Evolutionary conservation across 2,329 filamentous ascomycete genomes (phyloP), one percentile per base, ranked within the genome.

Genomic region (Xylariaceae sp.): DNA sequence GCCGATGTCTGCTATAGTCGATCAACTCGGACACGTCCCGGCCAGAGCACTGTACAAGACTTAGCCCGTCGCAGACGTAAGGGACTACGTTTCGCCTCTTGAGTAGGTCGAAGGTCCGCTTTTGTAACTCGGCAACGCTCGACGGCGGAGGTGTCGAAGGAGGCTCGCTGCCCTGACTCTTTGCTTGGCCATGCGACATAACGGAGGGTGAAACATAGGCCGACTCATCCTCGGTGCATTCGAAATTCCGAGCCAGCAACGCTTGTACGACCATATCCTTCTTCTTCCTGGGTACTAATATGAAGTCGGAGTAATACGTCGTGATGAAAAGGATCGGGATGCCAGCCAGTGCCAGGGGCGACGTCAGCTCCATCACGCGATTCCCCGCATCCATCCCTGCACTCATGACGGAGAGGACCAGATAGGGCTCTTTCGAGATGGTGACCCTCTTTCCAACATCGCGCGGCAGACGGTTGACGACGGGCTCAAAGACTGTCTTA

Each of bases 241-340:
- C 87, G 70, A 97, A 97, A 1, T 92, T 92, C 43, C 89, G 86
- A 16, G 87, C 84, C 58, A 94, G 82, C 4, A 98, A 80, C 0
- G 92, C 89, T 56, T 87, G 81, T 29, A 92, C 86, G 44, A 98
- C 93, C 34, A 87, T 88, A 23, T 83, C 78, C 47, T 89, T 87
- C 68, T 89, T 87, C 70, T 87, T 90, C 50, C 82, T 82, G 0
- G 95, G 93, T 1, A 97, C 92, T 31, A 98, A 83, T 67, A 99
- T 96, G 75, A 96, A 98, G 77, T 99, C 94, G 29, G 91, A 95
- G 76, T 96, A 98, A 76, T 98, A 99, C 28, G 92, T 97, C 3
- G 94, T 97, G 73, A 97, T 96, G 82, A 98, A 98, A 80, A 98
- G 97, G 70, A 99, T 96, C 50, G 94, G 91, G 49, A 98, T 95